phyloP scores from a whole-genome alignment of 1,139 yeast species.

The Hansenula lynferdii region DNA sequence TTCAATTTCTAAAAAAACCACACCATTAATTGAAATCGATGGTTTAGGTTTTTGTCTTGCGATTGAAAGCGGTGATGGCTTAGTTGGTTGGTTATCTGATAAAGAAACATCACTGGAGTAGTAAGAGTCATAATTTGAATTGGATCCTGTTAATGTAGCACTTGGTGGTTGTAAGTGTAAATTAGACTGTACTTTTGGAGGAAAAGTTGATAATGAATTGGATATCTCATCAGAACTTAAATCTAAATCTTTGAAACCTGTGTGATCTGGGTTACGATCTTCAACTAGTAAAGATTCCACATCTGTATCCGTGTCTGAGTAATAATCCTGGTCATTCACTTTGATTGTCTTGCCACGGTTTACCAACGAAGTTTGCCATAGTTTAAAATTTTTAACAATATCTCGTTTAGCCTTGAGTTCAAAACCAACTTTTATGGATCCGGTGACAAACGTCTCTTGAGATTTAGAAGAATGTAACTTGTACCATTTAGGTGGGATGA shows the following conservation, averaged over 20 bases:
- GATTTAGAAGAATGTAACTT: conserved; percentile 41
- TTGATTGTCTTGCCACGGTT: conserved; percentile 8
- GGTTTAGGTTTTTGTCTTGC: neutral
- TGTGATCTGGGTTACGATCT: conserved; percentile 7
- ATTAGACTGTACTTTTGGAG: no score
- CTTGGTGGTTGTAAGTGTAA: conserved; percentile 1
- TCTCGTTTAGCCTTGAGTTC: conserved; percentile 33
- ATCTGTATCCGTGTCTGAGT: conserved; percentile 28
- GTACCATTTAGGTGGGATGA: conserved; percentile 44
- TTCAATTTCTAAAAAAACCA: conserved; percentile 69
- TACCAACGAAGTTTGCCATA: conserved; percentile 16
- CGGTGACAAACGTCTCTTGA: conserved; percentile 49
- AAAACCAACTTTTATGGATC: conserved; percentile 49
- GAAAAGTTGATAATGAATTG: neutral
- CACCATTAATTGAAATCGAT: conserved; percentile 51
- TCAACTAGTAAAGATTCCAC: conserved; percentile 15
- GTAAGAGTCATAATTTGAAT: conserved; percentile 7
- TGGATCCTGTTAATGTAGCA: neutral
- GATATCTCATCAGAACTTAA: neutral
- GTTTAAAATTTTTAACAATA: conserved; percentile 11
- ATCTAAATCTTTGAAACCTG: neutral
- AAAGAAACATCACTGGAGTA: conserved; percentile 9
- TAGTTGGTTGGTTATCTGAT: conserved; percentile 3
- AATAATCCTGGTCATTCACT: conserved; percentile 27
- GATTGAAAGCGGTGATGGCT: neutral